Evolutionary conservation across 2,329 filamentous ascomycete genomes (phyloP), one percentile per base, ranked within the genome.

Genomic region (Exserohilum turcica): DNA sequence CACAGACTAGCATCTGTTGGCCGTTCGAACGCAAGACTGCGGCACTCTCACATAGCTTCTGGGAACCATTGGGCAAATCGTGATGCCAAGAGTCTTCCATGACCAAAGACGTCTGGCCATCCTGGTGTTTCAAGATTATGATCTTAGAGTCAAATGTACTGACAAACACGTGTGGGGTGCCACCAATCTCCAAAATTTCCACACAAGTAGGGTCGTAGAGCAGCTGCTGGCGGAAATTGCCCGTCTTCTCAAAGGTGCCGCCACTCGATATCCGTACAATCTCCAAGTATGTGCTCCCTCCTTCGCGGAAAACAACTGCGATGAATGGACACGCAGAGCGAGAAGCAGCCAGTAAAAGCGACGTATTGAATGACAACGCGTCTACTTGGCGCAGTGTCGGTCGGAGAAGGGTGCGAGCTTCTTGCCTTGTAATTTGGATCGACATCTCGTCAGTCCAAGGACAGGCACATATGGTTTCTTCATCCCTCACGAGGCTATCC

Each of bases 391-490:
- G 32, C 5, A 73, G 44, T 4, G 43, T 45, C 2, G 67, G 58
- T 9, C 63, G 57, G 10, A 43, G 53, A n/a, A 75, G 49, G 27
- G 67, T 52, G 36, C 64, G 60, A 9, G 65, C 55, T 16, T 68
- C 65, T 8, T 52, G 51, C 6, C 62, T 59, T 2, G 69, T 71
- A 15, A 76, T 61, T 37, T 76, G 73, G 12, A 76, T 50, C 13
- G 68, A 62, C 31, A 62, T 56, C 2, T 52, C 24, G 1, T 64
- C 53, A 5, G 54, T 56, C 32, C 69, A 53, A 5, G 56, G 38
- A 29, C 65, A 71, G 2, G 71, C 69, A 2, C 63, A 60, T 4
- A 74, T 61, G 0, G 72, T 75, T 45, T 73, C 71, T n/a, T 63
- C 56, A 16, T 61, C 55, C 19, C 71, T 63, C 32, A 66, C 57